These are phyloP conservation scores for Calocybe cyanea DNA, from an alignment of 768 basidiomycete genomes.

Conservation along the genomic window DNA sequence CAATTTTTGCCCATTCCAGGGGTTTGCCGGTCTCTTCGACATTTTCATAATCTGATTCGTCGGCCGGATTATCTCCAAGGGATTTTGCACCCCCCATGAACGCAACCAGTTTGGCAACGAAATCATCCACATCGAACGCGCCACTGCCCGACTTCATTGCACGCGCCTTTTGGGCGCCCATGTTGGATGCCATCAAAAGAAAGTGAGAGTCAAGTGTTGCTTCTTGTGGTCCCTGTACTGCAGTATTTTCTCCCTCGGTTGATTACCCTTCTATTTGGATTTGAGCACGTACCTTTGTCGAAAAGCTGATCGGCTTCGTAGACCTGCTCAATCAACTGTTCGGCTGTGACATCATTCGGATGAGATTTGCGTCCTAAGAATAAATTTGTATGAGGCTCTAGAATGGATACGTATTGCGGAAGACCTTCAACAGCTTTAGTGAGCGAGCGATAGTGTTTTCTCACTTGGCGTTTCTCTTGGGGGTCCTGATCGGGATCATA, in stretches of 20 bases:
- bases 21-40: slow-evolving; percentile 38
- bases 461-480: slow-evolving; percentile 69
- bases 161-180: slow-evolving; percentile 85
- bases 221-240: slow-evolving; percentile 80
- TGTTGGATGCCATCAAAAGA: slow-evolving; percentile 70
- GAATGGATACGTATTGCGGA: not conserved
- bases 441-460: slow-evolving; percentile 69
- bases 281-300: slow-evolving; percentile 45
- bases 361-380: slow-evolving; percentile 42
- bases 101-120: slow-evolving; percentile 66
- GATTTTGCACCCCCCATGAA: slow-evolving; percentile 70
- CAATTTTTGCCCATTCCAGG: slow-evolving; percentile 84
- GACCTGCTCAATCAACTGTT: slow-evolving; percentile 53
- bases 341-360: slow-evolving; percentile 52
- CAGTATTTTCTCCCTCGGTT: not conserved
- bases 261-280: not conserved
- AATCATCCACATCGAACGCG: slow-evolving; percentile 91
- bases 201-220: slow-evolving; percentile 88
- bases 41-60: slow-evolving; percentile 52
- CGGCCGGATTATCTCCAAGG: slow-evolving; percentile 39
- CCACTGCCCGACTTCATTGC: slow-evolving; percentile 85
- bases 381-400: not conserved
- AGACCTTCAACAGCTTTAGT: slow-evolving; percentile 63
- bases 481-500: slow-evolving; percentile 88
- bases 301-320: slow-evolving; percentile 60